A percentile compares a stretch with the other conserved stretches of the same genome.
phyloP scores from a whole-genome alignment of 495 filamentous ascomycete species.

The Parathielavia hyrcaniae region DNA sequence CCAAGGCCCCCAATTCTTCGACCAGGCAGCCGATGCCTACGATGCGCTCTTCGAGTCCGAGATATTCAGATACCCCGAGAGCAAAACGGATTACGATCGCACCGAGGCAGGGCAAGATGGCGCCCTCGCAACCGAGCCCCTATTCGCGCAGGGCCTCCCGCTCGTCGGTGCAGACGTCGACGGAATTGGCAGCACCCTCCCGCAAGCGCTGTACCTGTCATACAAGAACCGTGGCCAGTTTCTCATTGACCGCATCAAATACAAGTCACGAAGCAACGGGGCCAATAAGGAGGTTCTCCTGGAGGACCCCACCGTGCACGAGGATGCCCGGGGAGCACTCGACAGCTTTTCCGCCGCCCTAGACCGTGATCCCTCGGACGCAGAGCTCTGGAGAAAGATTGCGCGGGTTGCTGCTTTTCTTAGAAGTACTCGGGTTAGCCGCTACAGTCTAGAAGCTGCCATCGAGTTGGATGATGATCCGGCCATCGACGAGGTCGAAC shows the following conservation, averaged over 20 bases:
- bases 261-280: slow-evolving; percentile 37
- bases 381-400: slow-evolving; percentile 87
- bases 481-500: slow-evolving; percentile 62
- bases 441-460: slow-evolving; percentile 88
- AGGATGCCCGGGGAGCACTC: slow-evolving; percentile 46
- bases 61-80: slow-evolving; percentile 86
- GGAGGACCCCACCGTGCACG: slow-evolving; percentile 36
- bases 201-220: slow-evolving; percentile 83
- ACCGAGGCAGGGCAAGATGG: slow-evolving; percentile 55
- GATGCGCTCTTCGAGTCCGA: slow-evolving; percentile 79
- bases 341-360: slow-evolving; percentile 66
- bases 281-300: slow-evolving; percentile 31
- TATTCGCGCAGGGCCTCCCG: slow-evolving; percentile 37
- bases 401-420: slow-evolving; percentile 71
- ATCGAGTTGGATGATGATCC: slow-evolving; percentile 77
- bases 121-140: slow-evolving; percentile 32
- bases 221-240: slow-evolving; percentile 96
- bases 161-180: slow-evolving; percentile 50
- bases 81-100: slow-evolving; percentile 67
- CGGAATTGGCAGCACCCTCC: slow-evolving; percentile 67
- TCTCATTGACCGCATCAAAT: slow-evolving; percentile 62
- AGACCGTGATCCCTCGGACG: slow-evolving; percentile 83
- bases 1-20: slow-evolving; percentile 68
- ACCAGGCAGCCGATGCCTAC: slow-evolving; percentile 77
- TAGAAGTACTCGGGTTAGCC: slow-evolving; percentile 65